Conservation (phyloP, 2,329 filamentous ascomycete species). For the Neurospora sp. region DNA sequence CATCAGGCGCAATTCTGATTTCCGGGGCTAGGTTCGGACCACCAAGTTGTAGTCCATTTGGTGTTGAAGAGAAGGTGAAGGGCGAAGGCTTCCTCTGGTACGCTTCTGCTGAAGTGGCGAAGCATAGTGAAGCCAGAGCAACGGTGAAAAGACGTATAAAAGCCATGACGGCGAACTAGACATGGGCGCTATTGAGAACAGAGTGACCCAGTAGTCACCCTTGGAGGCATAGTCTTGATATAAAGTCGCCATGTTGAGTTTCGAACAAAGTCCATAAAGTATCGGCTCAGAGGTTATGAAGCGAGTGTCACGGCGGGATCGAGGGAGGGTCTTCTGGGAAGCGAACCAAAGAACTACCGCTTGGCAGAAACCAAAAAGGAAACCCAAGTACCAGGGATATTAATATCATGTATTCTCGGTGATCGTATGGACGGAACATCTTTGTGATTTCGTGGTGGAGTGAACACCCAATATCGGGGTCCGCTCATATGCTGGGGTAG, state of each 20-base stretch:
- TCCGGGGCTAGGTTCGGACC: conserved; percentile 15
- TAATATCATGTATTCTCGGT: neutral
- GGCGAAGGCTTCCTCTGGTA: conserved; percentile 8
- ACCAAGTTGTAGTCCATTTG: conserved; percentile 13
- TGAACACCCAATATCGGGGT: neutral
- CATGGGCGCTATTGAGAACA: neutral
- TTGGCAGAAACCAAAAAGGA: neutral
- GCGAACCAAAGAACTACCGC: neutral
- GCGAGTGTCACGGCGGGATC: neutral
- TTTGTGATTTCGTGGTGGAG: neutral
- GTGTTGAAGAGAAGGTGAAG: conserved; percentile 12
- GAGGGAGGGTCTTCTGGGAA: neutral
- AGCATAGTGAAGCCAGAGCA: neutral
- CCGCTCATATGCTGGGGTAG: neutral
- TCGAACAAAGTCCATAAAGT: neutral
- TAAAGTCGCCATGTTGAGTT: neutral
- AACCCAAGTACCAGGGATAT: neutral
- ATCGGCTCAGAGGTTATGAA: neutral
- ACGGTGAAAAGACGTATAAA: conserved; percentile 4
- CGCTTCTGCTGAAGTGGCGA: conserved; percentile 1
- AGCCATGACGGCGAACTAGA: neutral
- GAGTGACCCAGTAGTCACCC: neutral
- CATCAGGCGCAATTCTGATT: conserved; percentile 15
- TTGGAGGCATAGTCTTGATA: neutral
- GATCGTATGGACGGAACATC: neutral